Evolutionary conservation across 192 early-diverging fungal species (phyloP).

Genomic region (Coemansia sp.): DNA sequence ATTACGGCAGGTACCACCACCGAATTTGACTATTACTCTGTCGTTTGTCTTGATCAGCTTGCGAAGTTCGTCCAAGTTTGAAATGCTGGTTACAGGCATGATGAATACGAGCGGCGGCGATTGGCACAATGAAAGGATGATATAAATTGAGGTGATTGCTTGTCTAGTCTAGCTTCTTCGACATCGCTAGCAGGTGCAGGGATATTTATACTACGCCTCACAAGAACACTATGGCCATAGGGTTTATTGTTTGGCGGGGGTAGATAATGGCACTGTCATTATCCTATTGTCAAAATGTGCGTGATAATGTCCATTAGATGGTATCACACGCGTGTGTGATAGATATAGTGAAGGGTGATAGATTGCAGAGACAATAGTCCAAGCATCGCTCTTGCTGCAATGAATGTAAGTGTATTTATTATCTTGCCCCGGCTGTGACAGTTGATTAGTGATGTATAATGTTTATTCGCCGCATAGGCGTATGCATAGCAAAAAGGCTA

Average conservation of each 20-base stretch:
- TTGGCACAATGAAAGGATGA: not conserved
- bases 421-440: not conserved
- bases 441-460: not conserved
- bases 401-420: not conserved
- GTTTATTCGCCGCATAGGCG: not conserved
- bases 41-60: not conserved
- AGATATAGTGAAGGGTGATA: not conserved
- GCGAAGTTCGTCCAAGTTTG: not conserved
- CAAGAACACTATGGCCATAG: too few species aligned
- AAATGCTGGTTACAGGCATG: not conserved
- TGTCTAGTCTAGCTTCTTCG: not conserved
- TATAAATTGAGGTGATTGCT: not conserved
- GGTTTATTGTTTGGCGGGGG: not conserved
- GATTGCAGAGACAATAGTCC: not conserved
- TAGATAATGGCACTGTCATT: not conserved
- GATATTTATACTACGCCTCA: not conserved
- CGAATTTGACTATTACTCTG: constrained; percentile 73
- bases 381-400: not conserved
- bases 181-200: not conserved
- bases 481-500: not conserved
- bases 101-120: not conserved
- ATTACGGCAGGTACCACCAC: constrained; percentile 78
- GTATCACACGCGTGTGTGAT: not conserved
- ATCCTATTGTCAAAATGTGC: not conserved
- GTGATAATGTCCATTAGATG: not conserved